Evolutionary conservation across 2,329 filamentous ascomycete genomes (phyloP).

Genomic region (Bipolaris sorokiniana): DNA sequence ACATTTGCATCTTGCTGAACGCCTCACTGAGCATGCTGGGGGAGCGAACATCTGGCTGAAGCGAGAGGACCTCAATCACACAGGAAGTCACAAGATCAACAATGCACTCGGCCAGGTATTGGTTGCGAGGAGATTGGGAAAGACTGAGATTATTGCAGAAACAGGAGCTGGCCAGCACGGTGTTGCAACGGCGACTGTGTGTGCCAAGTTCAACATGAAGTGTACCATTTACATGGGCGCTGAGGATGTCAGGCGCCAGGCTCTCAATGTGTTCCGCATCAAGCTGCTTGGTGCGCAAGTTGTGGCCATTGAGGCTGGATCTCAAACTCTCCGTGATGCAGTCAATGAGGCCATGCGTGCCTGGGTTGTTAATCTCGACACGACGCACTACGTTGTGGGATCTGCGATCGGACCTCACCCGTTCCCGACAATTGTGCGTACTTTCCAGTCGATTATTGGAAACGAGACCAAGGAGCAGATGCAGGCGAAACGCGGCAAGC

Average conservation of each 20-base stretch:
- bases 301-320: conserved; percentile 89
- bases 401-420: conserved; percentile 97
- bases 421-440: conserved; percentile 96
- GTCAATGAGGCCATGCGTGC: conserved; percentile 95
- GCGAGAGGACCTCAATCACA: conserved; percentile 96
- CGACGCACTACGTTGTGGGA: conserved; percentile 97
- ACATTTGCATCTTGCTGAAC: conserved; percentile 85
- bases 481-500: conserved; percentile 79
- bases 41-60: conserved; percentile 98
- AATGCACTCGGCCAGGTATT: conserved; percentile 95
- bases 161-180: conserved; percentile 97
- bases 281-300: conserved; percentile 93
- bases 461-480: conserved; percentile 94
- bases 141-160: conserved; percentile 97
- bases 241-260: conserved; percentile 94
- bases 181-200: conserved; percentile 95
- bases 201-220: conserved; percentile 97
- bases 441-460: conserved; percentile 96
- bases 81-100: conserved; percentile 99
- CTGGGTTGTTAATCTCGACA: conserved; percentile 92
- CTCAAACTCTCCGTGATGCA: conserved; percentile 66
- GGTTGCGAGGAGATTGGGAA: conserved; percentile 82
- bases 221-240: conserved; percentile 99
- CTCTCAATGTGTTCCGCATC: conserved; percentile 98
- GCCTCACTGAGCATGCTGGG: conserved; percentile 84